Evolutionary conservation across 2,329 filamentous ascomycete species (phyloP).

Genomic region (Aureobasidium lini): DNA sequence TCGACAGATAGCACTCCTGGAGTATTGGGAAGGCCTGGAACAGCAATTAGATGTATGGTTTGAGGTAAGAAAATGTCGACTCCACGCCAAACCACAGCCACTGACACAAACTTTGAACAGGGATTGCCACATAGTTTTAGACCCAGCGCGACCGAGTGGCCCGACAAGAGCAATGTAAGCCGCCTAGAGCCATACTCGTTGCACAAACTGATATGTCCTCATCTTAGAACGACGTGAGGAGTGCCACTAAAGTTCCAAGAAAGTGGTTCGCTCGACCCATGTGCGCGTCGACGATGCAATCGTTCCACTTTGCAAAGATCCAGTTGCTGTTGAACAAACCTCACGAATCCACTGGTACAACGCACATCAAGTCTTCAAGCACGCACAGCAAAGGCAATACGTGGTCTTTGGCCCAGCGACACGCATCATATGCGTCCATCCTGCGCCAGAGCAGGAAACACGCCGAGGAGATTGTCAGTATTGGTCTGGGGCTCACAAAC

Average conservation of each 20-base stretch:
- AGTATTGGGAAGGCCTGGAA: slow-evolving; percentile 48
- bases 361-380: neutral
- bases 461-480: slow-evolving; percentile 55
- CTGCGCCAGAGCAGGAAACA: slow-evolving; percentile 49
- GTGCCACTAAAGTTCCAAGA: slow-evolving; percentile 32
- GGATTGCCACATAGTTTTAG: slow-evolving; percentile 54
- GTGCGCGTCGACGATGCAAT: slow-evolving; percentile 59
- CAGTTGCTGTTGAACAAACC: slow-evolving; percentile 55
- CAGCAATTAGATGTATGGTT: slow-evolving; percentile 54
- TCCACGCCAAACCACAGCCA: neutral
- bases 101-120: slow-evolving; percentile 20
- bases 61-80: slow-evolving; percentile 1
- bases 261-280: slow-evolving; percentile 58
- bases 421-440: slow-evolving; percentile 51
- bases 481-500: slow-evolving; percentile 49
- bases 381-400: slow-evolving; percentile 16
- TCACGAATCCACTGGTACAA: slow-evolving; percentile 41
- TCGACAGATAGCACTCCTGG: slow-evolving; percentile 43
- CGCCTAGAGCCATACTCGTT: too few relatives aligned
- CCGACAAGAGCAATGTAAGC: slow-evolving; percentile 9
- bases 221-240: slow-evolving; percentile 15
- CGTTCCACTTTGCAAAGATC: slow-evolving; percentile 58
- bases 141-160: slow-evolving; percentile 38
- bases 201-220: neutral
- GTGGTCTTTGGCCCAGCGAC: slow-evolving; percentile 46